Conservation (phyloP, 768 basidiomycete species). For the Solioccasus polychromus region DNA sequence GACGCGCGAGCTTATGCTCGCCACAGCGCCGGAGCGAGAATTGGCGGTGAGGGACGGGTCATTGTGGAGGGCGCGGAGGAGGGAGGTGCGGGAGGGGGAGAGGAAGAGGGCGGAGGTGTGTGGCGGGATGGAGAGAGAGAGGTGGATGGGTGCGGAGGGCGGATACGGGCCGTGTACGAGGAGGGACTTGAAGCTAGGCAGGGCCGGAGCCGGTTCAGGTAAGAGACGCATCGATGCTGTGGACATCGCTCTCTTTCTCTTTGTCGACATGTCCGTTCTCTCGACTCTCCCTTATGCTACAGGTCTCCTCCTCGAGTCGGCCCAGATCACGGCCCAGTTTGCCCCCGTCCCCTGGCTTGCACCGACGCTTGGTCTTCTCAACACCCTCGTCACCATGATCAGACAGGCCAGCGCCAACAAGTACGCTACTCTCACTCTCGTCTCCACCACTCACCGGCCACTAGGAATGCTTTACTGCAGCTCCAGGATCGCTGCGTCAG, state of each 20-base stretch:
- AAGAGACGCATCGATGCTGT: conserved; percentile 37
- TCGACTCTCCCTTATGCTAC: conserved; percentile 12
- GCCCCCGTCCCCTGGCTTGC: conserved; percentile 47
- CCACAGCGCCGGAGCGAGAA: conserved; percentile 38
- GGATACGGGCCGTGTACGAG: conserved; percentile 63
- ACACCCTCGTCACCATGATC: conserved; percentile 44
- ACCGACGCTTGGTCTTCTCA: conserved; percentile 40
- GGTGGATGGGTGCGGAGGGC: conserved; percentile 66
- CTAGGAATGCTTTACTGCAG: conserved; percentile 42
- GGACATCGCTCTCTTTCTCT: not conserved
- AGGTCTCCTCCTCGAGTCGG: conserved; percentile 19
- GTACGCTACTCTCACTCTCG: conserved; percentile 25
- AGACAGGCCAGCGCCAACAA: conserved; percentile 48
- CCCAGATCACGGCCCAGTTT: conserved; percentile 47
- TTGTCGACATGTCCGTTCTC: conserved; percentile 10
- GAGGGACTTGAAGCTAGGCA: conserved; percentile 59
- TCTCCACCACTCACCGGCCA: conserved; percentile 1
- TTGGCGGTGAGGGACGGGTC: conserved; percentile 43
- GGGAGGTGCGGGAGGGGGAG: conserved; percentile 47
- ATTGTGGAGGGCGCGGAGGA: conserved; percentile 43
- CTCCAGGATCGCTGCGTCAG: conserved; percentile 46
- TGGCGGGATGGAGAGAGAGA: conserved; percentile 49
- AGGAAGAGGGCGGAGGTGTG: conserved; percentile 44
- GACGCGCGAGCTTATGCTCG: conserved; percentile 40
- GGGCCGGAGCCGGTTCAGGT: conserved; percentile 37